Evolutionary conservation across 2,329 filamentous ascomycete species (phyloP).

Genomic region (Trichophyton verrucosum): DNA sequence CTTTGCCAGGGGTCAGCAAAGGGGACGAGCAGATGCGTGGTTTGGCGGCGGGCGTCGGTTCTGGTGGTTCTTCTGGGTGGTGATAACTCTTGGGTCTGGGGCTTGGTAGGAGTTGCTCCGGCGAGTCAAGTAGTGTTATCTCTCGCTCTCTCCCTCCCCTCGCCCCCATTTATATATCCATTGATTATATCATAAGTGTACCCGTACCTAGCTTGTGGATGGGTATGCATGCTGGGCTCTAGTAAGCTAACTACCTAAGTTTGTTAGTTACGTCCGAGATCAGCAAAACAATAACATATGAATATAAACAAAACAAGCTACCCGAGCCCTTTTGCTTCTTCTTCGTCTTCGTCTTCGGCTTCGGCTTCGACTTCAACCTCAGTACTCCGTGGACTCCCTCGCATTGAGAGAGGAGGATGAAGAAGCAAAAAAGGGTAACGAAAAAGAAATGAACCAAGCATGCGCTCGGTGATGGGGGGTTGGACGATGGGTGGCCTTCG

Average conservation of each 20-base stretch:
- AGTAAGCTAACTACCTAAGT: background rate
- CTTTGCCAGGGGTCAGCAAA: background rate
- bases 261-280: background rate
- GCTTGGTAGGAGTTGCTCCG: too few species aligned
- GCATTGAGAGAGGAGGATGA: background rate
- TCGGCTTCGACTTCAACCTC: background rate
- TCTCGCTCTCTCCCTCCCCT: too few species aligned
- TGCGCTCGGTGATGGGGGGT: background rate
- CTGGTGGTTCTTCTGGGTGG: too few species aligned
- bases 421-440: background rate
- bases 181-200: too few species aligned
- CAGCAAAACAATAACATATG: constrained; percentile 3
- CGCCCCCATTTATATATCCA: too few species aligned
- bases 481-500: background rate
- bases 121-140: too few species aligned
- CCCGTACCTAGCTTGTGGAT: too few species aligned
- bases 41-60: too few species aligned
- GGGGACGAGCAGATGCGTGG: too few species aligned
- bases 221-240: too few species aligned
- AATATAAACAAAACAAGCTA: constrained; percentile 3
- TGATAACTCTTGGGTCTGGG: too few species aligned
- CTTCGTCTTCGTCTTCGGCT: background rate
- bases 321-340: background rate
- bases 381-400: too few species aligned
- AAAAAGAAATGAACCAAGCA: background rate